Base-by-base conservation (phyloP, 306 rosid genomes). In the Fragaria nilgerrensis region DNA sequence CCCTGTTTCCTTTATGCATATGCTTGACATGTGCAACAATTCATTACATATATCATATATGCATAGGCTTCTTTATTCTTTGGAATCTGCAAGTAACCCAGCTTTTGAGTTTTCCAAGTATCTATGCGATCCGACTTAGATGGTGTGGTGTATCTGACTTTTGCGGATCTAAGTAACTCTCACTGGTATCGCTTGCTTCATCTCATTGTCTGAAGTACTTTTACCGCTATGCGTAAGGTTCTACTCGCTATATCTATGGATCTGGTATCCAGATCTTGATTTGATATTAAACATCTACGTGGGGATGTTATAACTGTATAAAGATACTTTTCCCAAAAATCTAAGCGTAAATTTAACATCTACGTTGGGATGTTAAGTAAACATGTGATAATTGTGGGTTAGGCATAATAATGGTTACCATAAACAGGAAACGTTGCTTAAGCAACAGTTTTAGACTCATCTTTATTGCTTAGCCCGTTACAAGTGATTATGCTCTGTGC, bases 41-140 rank as follows among this genome's bases (percentile, higher is more conserved):
- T 65, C 44, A 10, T 12, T 36, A 11, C 68, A 32, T 23, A 5
- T 12, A 29, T 41, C 45, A 71, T 48, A 1, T 12, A 15, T 34
- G 48, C 76, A n/a, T 27, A 32, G 6, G 39, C 39, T 27, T 61
- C 67, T 27, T 61, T 61, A 27, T 5, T 72, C 34, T 15, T 36
- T n/a, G 14, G 49, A 72, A 13, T 73, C 9, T 73, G 49, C 66
- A 5, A 53, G 76, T 14, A 73, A 73, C 49, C 23, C 25, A 53
- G 49, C 1, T 36, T 13, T n/a, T 7, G 20, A 36, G 34, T 11
- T 53, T 36, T 52, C 48, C 29, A 5, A 20, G 41, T 53, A n/a
- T 37, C 39, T 37, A 36, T 73, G 76, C 29, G 76, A 37, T 36
- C 66, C 66, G 37, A 11, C 50, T n/a, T 22, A 1, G 50, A 34